Conservation (phyloP, 2,329 filamentous ascomycete genomes). For the Trichoderma sp. region DNA sequence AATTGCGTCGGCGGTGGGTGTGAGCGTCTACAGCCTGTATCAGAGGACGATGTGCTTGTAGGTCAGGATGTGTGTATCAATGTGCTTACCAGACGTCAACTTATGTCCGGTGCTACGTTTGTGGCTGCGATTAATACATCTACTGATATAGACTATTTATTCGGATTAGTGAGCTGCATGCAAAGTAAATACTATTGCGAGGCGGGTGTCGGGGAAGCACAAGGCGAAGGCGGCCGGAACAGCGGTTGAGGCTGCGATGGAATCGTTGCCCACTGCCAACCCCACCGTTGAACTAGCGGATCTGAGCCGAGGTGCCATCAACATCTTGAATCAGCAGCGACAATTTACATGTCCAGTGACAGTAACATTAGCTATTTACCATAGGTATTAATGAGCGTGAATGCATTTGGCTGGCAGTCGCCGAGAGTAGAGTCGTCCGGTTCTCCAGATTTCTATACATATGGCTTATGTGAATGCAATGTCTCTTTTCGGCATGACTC, state of each 20-base stretch:
- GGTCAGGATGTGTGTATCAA: not conserved
- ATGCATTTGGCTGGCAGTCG: not conserved
- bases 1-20: not conserved
- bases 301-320: too few relatives aligned
- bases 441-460: not conserved
- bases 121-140: not conserved
- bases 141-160: not conserved
- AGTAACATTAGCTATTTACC: too few relatives aligned
- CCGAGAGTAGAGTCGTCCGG: not conserved
- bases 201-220: not conserved
- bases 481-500: conserved; percentile 18
- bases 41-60: not conserved
- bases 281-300: not conserved
- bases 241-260: not conserved
- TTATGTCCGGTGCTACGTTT: not conserved
- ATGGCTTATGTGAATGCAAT: not conserved
- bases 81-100: not conserved
- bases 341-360: too few relatives aligned
- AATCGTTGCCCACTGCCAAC: not conserved
- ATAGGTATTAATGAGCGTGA: not conserved
- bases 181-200: not conserved
- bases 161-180: not conserved
- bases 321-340: too few relatives aligned
- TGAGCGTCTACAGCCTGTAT: not conserved
- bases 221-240: not conserved